phyloP scores from a whole-genome alignment of 345 rosid species.

The Citrus reticulata region DNA sequence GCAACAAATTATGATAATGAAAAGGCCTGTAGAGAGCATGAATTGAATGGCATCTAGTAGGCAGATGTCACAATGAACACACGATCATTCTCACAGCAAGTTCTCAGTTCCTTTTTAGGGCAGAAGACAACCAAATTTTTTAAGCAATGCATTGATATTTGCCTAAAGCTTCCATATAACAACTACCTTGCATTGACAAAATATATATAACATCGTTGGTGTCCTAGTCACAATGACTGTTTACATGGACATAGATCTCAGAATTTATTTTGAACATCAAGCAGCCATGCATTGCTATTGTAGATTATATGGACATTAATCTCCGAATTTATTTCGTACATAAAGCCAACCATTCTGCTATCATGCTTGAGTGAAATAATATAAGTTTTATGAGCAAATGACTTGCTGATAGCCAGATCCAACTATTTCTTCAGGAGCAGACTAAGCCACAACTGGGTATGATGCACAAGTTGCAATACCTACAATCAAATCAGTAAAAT shows the following conservation, averaged over 20 bases:
- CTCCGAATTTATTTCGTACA: constrained; percentile 8
- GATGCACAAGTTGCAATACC: constrained; percentile 96
- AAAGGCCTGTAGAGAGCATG: not conserved
- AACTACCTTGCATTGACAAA: not conserved
- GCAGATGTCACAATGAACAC: not conserved
- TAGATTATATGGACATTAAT: not conserved
- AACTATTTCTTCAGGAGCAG: not conserved
- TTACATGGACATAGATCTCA: not conserved
- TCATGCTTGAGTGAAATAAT: not conserved
- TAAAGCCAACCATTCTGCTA: constrained; percentile 2
- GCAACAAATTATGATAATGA: not conserved
- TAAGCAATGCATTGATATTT: too few relatives aligned
- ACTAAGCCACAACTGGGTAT: constrained; percentile 66
- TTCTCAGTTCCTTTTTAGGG: not conserved
- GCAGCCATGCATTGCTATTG: not conserved
- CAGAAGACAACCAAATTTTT: not conserved
- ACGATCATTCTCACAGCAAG: not conserved
- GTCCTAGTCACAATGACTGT: not conserved
- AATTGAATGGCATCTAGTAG: not conserved
- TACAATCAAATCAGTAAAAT: constrained; percentile 28
- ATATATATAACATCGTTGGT: not conserved
- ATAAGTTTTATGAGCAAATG: not conserved
- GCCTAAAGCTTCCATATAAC: not conserved
- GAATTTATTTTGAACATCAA: constrained; percentile 13
- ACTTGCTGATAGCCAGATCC: not conserved